Evolutionary conservation across 352 stramenopile species (phyloP).

Genomic region (Phytophthora chlamydospora): DNA sequence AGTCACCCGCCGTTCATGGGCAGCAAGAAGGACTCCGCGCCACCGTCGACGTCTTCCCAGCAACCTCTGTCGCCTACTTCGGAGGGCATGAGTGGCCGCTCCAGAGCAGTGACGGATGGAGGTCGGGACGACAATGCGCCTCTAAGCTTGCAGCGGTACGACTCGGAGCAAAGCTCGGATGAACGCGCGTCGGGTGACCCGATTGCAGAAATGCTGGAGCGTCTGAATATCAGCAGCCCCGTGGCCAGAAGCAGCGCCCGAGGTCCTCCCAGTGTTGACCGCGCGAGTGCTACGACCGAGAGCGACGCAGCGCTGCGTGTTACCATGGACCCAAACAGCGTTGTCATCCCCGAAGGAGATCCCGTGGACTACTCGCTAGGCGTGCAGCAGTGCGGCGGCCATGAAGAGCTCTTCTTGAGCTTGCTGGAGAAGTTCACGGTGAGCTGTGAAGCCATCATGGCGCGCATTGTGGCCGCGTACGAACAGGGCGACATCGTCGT

Average conservation of each 20-base stretch:
- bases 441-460: constrained; percentile 67
- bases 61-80: constrained; percentile 30
- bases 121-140: constrained; percentile 15
- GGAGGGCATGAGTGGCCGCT: constrained; percentile 18
- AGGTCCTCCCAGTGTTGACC: constrained; percentile 26
- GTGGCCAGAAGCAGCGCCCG: constrained; percentile 17
- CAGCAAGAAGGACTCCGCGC: constrained; percentile 35
- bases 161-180: constrained; percentile 34
- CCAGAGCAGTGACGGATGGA: constrained; percentile 27
- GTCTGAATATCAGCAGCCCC: constrained; percentile 45
- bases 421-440: constrained; percentile 80
- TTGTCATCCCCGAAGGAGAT: constrained; percentile 78
- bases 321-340: constrained; percentile 39
- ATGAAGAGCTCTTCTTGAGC: constrained; percentile 80
- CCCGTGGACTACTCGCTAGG: constrained; percentile 81
- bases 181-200: constrained; percentile 34
- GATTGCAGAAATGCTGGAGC: constrained; percentile 45
- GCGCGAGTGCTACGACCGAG: constrained; percentile 32
- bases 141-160: constrained; percentile 28
- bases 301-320: constrained; percentile 29
- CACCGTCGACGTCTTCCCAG: constrained; percentile 31
- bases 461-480: constrained; percentile 55
- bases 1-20: constrained; percentile 67
- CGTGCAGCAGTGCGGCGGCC: constrained; percentile 78
- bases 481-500: constrained; percentile 50